A percentile compares a stretch with the other conserved stretches of the same genome.
Evolutionary conservation across 805 yeast species (phyloP).

Genomic region (Kodamaea kaohsiungensis): DNA sequence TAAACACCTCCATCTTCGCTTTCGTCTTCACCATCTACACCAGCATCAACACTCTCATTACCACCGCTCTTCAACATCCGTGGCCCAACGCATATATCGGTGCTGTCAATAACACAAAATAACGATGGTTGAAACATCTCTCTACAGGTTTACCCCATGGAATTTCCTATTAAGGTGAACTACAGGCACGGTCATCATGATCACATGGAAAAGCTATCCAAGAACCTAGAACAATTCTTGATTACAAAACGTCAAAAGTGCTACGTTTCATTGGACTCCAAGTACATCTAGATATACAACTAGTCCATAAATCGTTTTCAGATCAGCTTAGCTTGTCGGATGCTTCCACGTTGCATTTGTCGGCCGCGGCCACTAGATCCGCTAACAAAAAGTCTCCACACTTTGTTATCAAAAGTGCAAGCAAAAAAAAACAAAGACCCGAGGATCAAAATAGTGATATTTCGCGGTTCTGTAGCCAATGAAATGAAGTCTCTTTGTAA

Average conservation of each 20-base stretch:
- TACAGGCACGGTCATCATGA: not conserved
- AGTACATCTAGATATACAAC: not conserved
- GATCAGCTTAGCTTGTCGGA: not conserved
- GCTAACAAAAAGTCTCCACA: not conserved
- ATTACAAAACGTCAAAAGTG: not conserved
- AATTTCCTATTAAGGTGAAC: not conserved
- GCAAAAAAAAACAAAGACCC: not conserved
- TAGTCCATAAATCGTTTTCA: not conserved
- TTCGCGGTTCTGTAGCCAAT: slow-evolving; percentile 7
- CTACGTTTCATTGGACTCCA: not conserved
- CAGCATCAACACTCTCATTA: not conserved
- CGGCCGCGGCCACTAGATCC: not conserved
- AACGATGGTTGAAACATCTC: not conserved
- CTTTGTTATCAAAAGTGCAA: not conserved
- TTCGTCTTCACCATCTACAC: not conserved
- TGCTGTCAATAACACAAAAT: not conserved
- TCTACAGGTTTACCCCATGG: not conserved
- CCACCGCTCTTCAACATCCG: not conserved
- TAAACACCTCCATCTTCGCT: too few species aligned
- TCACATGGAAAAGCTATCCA: slow-evolving; percentile 1
- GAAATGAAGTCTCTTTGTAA: slow-evolving; percentile 8
- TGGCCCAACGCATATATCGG: slow-evolving; percentile 3
- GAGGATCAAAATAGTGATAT: not conserved
- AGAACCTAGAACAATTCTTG: not conserved
- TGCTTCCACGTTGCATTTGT: not conserved